A percentile compares a stretch with the other conserved stretches of the same genome.
Evolutionary conservation across 108 stramenopile genomes (phyloP).

Genomic region (Mediolabrus comicus): DNA sequence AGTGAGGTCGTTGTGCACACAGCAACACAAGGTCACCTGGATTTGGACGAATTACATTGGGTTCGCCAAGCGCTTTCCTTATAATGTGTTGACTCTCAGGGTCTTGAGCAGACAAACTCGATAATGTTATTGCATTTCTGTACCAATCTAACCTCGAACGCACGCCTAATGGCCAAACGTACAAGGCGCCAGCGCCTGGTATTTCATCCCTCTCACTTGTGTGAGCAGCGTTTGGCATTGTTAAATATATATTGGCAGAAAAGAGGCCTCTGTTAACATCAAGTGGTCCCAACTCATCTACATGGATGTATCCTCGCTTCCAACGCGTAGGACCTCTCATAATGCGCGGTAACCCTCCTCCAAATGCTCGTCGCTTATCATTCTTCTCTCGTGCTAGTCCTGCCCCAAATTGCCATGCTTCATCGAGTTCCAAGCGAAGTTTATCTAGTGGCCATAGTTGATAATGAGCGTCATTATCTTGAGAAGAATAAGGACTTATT

Average conservation of each 20-base stretch:
- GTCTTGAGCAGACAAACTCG: constrained; percentile 72
- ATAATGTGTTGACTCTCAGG: constrained; percentile 68
- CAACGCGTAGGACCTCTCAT: constrained; percentile 93
- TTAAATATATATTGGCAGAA: constrained; percentile 92
- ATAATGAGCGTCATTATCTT: constrained; percentile 9
- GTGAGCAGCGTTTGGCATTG: constrained; percentile 49
- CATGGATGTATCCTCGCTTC: constrained; percentile 88
- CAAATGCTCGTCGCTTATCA: constrained; percentile 39
- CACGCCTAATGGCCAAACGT: constrained; percentile 80
- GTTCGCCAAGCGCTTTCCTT: constrained; percentile 53
- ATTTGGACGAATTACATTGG: constrained; percentile 54
- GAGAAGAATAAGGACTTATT: not conserved
- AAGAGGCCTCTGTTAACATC: constrained; percentile 66
- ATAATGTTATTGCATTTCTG: constrained; percentile 70
- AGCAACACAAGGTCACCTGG: constrained; percentile 81
- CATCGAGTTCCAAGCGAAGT: constrained; percentile 76
- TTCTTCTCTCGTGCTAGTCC: constrained; percentile 57
- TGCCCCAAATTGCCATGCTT: constrained; percentile 74
- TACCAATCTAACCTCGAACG: constrained; percentile 81
- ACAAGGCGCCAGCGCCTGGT: constrained; percentile 37
- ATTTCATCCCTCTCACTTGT: not conserved
- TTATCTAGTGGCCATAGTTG: constrained; percentile 82
- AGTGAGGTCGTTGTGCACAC: constrained; percentile 85
- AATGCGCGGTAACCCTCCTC: constrained; percentile 83
- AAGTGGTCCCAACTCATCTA: constrained; percentile 88